Base-by-base conservation (phyloP, 331 rosid genomes). In the Saraca asoca region DNA sequence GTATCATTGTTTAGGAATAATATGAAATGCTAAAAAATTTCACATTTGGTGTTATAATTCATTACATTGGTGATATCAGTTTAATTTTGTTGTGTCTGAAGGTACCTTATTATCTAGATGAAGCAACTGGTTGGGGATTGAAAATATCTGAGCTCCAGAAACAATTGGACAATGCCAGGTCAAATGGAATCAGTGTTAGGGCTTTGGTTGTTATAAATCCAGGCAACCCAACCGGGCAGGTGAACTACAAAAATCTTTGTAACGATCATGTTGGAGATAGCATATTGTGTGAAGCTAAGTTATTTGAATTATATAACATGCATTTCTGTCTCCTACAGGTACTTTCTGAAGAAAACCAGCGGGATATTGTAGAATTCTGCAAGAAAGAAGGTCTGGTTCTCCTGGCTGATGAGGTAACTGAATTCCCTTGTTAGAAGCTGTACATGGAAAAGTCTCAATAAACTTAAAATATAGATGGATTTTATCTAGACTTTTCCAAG, bases 171-270 rank as follows among this genome's bases (percentile, higher is more conserved):
- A 76, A 37, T 48, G 92, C 97, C 73, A 94, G 71, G 83, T 78
- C 92, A 38, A 85, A 86, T 75, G 91, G 95, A 49, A 79, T 90
- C 68, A 75, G 31, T 39, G 95, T 90, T 37, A 85, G 97, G 80
- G 99, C 97, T 65, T 78, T 94, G 85, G 99, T 79, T 51, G 96
- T 94, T 58, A 94, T 94, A 68, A 94, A 94, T 59, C 99, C 99
- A 0, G 99, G 99, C 50, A 94, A 94, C 69, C 99, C 99, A 49
- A 94, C 99, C 0, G 99, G 99, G 58, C 99, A 94, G 95, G 99
- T 94, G 72, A 70, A 81, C 45, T 41, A 53, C 55, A 12, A 68
- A 19, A 52, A 61, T 52, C 58, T 29, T 64, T 68, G 34, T 35
- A 58, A 55, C 49, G 10, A 5, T 62, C 12, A 38, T 46, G 45